Conservation (phyloP, 2,329 filamentous ascomycete species). For the Aspergillus felis region DNA sequence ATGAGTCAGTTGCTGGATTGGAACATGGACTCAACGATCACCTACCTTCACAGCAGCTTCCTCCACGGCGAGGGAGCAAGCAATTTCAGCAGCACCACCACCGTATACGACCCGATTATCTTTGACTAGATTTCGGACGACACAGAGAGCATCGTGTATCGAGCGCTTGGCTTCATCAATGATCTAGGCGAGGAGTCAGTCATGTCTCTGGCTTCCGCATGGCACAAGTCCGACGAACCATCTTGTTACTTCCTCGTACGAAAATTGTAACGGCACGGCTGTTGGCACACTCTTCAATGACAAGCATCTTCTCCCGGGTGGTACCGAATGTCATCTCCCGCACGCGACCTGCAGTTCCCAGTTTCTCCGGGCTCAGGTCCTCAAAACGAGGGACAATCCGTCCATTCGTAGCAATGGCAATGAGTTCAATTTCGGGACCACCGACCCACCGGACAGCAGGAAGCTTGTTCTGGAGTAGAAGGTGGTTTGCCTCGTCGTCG, state of each 20-base stretch:
- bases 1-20: slow-evolving; percentile 7
- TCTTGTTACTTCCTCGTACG: slow-evolving; percentile 97
- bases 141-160: slow-evolving; percentile 93
- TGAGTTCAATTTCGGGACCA: slow-evolving; percentile 95
- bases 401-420: slow-evolving; percentile 97
- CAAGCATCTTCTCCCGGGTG: slow-evolving; percentile 97
- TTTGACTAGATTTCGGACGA: slow-evolving; percentile 90
- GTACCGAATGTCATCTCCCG: slow-evolving; percentile 96
- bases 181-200: slow-evolving; percentile 57
- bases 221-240: slow-evolving; percentile 58
- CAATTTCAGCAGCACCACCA: slow-evolving; percentile 93
- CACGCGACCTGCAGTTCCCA: slow-evolving; percentile 84
- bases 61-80: slow-evolving; percentile 93
- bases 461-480: slow-evolving; percentile 91
- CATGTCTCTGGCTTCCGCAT: neutral
- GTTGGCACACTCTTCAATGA: slow-evolving; percentile 99
- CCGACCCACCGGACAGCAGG: slow-evolving; percentile 98
- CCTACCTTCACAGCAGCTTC: slow-evolving; percentile 78
- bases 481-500: slow-evolving; percentile 96
- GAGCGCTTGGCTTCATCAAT: slow-evolving; percentile 99
- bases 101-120: slow-evolving; percentile 98
- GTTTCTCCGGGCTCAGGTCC: slow-evolving; percentile 84
- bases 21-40: neutral
- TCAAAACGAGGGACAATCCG: slow-evolving; percentile 97
- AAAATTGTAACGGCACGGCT: slow-evolving; percentile 94